A percentile compares a stretch with the other conserved stretches of the same genome.
Conservation (phyloP, 2,329 filamentous ascomycete genomes). For the Stagonosporopsis rhizophila region DNA sequence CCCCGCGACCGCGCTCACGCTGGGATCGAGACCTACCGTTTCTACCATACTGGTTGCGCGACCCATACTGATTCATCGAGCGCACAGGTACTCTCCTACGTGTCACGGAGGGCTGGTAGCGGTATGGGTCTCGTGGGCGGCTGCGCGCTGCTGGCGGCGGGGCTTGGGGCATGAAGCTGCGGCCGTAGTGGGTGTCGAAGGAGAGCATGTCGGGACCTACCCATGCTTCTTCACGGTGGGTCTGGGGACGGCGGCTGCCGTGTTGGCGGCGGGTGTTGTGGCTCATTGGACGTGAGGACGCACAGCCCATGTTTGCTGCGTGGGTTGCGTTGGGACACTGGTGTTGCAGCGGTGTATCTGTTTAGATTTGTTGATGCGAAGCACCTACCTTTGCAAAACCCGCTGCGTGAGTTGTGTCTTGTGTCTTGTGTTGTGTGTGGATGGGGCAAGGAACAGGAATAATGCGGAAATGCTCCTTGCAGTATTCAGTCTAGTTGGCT, state of each 20-base stretch:
- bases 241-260: not conserved
- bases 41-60: not conserved
- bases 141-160: not conserved
- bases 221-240: not conserved
- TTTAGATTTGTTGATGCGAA: not conserved
- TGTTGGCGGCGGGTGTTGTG: not conserved
- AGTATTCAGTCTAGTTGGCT: not conserved
- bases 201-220: not conserved
- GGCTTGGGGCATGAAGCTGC: not conserved
- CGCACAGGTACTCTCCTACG: not conserved
- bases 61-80: not conserved
- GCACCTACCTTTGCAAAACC: not conserved
- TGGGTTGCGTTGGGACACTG: not conserved
- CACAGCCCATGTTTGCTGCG: constrained; percentile 11
- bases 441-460: not conserved
- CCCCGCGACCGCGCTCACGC: not conserved
- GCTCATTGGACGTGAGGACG: constrained; percentile 5
- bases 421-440: not conserved
- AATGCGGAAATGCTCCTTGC: not conserved
- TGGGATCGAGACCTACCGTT: not conserved
- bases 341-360: not conserved
- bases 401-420: not conserved
- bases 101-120: not conserved
- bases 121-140: not conserved
- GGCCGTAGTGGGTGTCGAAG: not conserved